Percentiles rank a stretch among this genome's conserved stretches.
Conservation (phyloP, 345 rosid species). For the Eucalyptus brandiana region DNA sequence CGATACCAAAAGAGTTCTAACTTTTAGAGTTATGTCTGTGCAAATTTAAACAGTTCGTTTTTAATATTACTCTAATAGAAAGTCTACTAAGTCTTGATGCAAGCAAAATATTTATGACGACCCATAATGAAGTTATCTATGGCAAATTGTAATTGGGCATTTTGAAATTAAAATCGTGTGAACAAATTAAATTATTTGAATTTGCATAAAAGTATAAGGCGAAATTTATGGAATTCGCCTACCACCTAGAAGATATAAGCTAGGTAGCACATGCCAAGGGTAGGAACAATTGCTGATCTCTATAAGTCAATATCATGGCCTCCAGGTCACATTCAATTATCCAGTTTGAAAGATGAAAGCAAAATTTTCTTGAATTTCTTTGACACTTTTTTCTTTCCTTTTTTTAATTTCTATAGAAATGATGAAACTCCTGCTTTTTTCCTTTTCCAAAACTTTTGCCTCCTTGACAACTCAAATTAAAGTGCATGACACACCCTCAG, state of each 20-base stretch:
- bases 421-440: not conserved
- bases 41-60: not conserved
- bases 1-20: not conserved
- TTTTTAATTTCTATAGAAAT: not conserved
- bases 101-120: not conserved
- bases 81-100: not conserved
- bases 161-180: not conserved
- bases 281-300: not conserved
- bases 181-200: not conserved
- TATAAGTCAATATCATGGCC: not conserved
- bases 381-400: not conserved
- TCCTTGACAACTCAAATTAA: slow-evolving; percentile 59
- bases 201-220: not conserved
- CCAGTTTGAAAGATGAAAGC: not conserved
- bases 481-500: slow-evolving; percentile 10
- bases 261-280: not conserved
- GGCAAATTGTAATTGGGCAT: not conserved
- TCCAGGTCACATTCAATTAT: not conserved
- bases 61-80: not conserved
- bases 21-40: not conserved
- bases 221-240: not conserved
- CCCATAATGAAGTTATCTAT: not conserved
- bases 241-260: not conserved
- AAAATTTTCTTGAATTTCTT: not conserved
- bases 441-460: slow-evolving; percentile 9